A percentile compares a stretch with the other conserved stretches of the same genome.
phyloP scores from a whole-genome alignment of 768 basidiomycete species.

The Pisolithus marmoratus region DNA sequence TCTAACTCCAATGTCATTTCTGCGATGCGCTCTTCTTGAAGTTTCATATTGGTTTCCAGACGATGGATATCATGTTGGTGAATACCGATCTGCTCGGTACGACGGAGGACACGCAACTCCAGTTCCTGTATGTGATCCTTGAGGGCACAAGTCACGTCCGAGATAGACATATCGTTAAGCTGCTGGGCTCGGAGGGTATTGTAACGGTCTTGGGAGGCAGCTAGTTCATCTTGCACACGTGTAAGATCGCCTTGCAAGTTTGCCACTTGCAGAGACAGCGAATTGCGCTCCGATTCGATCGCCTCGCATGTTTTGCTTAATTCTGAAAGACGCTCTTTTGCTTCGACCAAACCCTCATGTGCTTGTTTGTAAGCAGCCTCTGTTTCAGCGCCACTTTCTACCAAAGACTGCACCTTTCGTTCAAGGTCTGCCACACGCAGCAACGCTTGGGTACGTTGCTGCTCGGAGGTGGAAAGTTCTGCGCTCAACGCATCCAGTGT shows the following conservation, averaged over 20 bases:
- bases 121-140: slow-evolving; percentile 65
- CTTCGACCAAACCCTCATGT: slow-evolving; percentile 21
- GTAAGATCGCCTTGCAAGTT: slow-evolving; percentile 59
- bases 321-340: slow-evolving; percentile 39
- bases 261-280: slow-evolving; percentile 55
- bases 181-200: slow-evolving; percentile 60
- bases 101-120: slow-evolving; percentile 55
- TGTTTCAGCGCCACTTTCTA: slow-evolving; percentile 26
- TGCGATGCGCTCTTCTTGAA: slow-evolving; percentile 67
- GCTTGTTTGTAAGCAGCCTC: slow-evolving; percentile 33
- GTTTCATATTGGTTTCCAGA: slow-evolving; percentile 64
- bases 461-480: slow-evolving; percentile 31
- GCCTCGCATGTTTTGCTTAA: slow-evolving; percentile 45
- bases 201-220: slow-evolving; percentile 55
- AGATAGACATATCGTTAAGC: slow-evolving; percentile 54
- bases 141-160: slow-evolving; percentile 49
- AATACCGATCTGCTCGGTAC: slow-evolving; percentile 70
- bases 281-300: slow-evolving; percentile 60
- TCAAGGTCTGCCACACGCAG: slow-evolving; percentile 33
- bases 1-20: slow-evolving; percentile 73
- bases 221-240: slow-evolving; percentile 46
- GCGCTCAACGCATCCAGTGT: slow-evolving; percentile 29
- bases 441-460: slow-evolving; percentile 14
- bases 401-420: slow-evolving; percentile 25
- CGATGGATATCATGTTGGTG: slow-evolving; percentile 77